A percentile compares a stretch with the other conserved stretches of the same genome.
Evolutionary conservation across 2,329 filamentous ascomycete species (phyloP).

Genomic region (Ophiognomonia clavigignenti-juglandacearum): DNA sequence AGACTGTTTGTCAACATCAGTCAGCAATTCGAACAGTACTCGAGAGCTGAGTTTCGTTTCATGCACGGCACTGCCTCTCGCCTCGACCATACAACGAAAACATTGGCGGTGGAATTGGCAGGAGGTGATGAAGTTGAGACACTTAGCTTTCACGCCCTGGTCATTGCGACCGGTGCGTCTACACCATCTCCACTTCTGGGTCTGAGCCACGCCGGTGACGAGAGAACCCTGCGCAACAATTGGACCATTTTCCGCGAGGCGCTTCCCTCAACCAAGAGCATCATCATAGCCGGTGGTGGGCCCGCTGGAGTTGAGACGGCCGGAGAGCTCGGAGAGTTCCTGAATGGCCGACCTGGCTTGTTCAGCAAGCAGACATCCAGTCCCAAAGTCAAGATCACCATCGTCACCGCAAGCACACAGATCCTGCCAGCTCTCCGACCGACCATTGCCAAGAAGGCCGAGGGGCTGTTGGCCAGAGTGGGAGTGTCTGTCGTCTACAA

Average conservation of each 20-base stretch:
- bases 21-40: slow-evolving; percentile 31
- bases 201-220: slow-evolving; percentile 31
- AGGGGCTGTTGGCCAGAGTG: slow-evolving; percentile 34
- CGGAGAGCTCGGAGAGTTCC: slow-evolving; percentile 44
- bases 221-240: slow-evolving; percentile 24
- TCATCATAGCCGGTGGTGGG: slow-evolving; percentile 41
- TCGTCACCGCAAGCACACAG: slow-evolving; percentile 33
- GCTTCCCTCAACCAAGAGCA: slow-evolving; percentile 33
- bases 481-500: slow-evolving; percentile 43
- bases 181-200: slow-evolving; percentile 39
- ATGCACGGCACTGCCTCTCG: slow-evolving; percentile 34
- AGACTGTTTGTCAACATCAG: slow-evolving; percentile 39
- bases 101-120: slow-evolving; percentile 25
- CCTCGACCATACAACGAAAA: slow-evolving; percentile 29
- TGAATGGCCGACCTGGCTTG: slow-evolving; percentile 41
- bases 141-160: slow-evolving; percentile 37
- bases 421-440: slow-evolving; percentile 37
- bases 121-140: slow-evolving; percentile 14
- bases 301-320: slow-evolving; percentile 41
- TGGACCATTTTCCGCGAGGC: slow-evolving; percentile 36
- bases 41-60: slow-evolving; percentile 34
- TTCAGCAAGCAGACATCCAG: slow-evolving; percentile 26
- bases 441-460: slow-evolving; percentile 34
- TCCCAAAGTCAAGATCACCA: slow-evolving; percentile 37
- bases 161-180: slow-evolving; percentile 44